Evolutionary conservation across 1,284 basidiomycete genomes (phyloP).

Genomic region (Mycena citricolor): DNA sequence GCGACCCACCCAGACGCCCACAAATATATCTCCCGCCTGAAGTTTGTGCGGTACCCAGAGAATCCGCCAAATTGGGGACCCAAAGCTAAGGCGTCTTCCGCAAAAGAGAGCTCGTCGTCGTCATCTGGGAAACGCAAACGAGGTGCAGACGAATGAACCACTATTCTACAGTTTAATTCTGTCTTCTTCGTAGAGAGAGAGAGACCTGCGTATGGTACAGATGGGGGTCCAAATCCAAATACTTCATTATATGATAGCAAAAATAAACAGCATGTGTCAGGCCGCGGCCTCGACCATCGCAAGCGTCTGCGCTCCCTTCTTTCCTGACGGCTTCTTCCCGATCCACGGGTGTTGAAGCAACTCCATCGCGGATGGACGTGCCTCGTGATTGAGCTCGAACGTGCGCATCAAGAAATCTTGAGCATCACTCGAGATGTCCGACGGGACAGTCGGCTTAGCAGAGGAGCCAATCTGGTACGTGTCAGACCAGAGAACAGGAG

Average conservation of each 20-base stretch:
- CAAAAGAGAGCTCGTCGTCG: no score
- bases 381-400: conserved; percentile 82
- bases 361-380: conserved; percentile 78
- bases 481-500: not conserved
- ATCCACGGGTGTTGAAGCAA: conserved; percentile 81
- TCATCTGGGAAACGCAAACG: no score
- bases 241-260: conserved; percentile 18
- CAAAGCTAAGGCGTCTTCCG: conserved; percentile 51
- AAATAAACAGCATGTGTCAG: conserved; percentile 19
- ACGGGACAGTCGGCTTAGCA: conserved; percentile 80
- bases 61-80: conserved; percentile 98
- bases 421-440: conserved; percentile 84
- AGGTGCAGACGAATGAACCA: no score
- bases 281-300: conserved; percentile 17
- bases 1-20: conserved; percentile 66
- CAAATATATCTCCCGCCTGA: conserved; percentile 60
- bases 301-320: conserved; percentile 16
- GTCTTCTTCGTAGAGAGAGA: no score
- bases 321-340: conserved; percentile 37
- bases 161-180: no score
- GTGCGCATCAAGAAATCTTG: conserved; percentile 83
- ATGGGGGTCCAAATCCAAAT: no score
- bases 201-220: no score
- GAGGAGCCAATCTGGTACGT: conserved; percentile 78
- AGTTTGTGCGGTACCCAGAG: conserved; percentile 87